Evolutionary conservation across 108 stramenopile species (phyloP).

Genomic region (Cylindrotheca closterium): DNA sequence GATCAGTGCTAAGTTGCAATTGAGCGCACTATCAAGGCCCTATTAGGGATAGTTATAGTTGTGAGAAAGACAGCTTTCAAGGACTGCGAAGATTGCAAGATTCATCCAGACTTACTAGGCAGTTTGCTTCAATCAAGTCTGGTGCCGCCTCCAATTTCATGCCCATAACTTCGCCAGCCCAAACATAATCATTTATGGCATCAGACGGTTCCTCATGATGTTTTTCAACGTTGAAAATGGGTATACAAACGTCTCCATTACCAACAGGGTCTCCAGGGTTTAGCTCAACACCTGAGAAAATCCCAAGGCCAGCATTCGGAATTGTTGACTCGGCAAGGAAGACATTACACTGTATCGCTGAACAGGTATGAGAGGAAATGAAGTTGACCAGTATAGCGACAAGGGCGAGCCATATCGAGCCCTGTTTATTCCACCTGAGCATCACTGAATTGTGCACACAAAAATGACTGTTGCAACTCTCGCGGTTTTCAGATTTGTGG

Average conservation of each 20-base stretch:
- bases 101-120: slow-evolving; percentile 49
- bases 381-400: neutral
- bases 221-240: slow-evolving; percentile 24
- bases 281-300: slow-evolving; percentile 45
- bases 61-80: neutral
- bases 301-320: slow-evolving; percentile 58
- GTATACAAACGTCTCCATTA: neutral
- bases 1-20: slow-evolving; percentile 22
- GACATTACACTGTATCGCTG: slow-evolving; percentile 35
- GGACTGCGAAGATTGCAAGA: slow-evolving; percentile 14
- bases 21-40: slow-evolving; percentile 44
- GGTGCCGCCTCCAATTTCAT: slow-evolving; percentile 45
- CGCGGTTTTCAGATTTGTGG: no score
- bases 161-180: slow-evolving; percentile 39
- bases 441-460: no score
- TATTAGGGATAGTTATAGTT: slow-evolving; percentile 22
- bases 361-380: neutral
- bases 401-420: neutral
- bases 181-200: slow-evolving; percentile 43
- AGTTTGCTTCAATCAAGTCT: slow-evolving; percentile 13
- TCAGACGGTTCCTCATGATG: slow-evolving; percentile 10
- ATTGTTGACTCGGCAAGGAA: slow-evolving; percentile 67
- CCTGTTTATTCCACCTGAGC: no score
- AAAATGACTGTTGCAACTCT: no score
- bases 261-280: slow-evolving; percentile 11